These are phyloP conservation scores for Leersia perrieri DNA, from an alignment of 176 grass and related monocot species.

Conservation along the genomic window DNA sequence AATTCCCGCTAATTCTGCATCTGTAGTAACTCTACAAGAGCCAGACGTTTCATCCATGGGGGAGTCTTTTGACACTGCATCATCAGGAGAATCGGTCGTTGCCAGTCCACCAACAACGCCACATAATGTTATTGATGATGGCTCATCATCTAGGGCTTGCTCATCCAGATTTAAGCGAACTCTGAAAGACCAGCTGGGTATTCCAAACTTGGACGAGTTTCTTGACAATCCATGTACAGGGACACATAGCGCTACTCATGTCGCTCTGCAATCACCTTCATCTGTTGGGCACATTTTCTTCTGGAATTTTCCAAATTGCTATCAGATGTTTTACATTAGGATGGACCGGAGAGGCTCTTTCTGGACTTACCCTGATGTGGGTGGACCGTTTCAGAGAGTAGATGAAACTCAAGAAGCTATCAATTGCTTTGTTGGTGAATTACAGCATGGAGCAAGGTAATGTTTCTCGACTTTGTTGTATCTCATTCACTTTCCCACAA, in stretches of 20 bases:
- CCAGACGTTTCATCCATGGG: not conserved
- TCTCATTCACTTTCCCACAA: no score
- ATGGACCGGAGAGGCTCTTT: not conserved
- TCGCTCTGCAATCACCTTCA: not conserved
- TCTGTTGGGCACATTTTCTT: not conserved
- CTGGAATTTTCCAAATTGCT: not conserved
- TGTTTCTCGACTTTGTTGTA: not conserved
- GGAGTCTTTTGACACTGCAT: not conserved
- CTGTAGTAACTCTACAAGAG: not conserved
- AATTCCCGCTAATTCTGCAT: not conserved
- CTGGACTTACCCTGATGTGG: constrained; percentile 10
- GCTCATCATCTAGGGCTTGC: not conserved
- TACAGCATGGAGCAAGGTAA: not conserved
- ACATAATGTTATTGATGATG: not conserved
- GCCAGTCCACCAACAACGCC: no score
- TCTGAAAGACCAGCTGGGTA: no score
- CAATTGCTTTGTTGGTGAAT: not conserved
- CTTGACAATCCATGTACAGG: not conserved
- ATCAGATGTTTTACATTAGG: not conserved
- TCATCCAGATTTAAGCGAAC: not conserved
- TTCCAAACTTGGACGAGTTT: no score
- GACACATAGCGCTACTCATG: not conserved
- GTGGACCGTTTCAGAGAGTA: not conserved
- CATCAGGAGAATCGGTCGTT: not conserved
- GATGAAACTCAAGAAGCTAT: not conserved